Base-by-base conservation (phyloP, 2,329 filamentous ascomycete species). In the Cladosporium sp. region DNA sequence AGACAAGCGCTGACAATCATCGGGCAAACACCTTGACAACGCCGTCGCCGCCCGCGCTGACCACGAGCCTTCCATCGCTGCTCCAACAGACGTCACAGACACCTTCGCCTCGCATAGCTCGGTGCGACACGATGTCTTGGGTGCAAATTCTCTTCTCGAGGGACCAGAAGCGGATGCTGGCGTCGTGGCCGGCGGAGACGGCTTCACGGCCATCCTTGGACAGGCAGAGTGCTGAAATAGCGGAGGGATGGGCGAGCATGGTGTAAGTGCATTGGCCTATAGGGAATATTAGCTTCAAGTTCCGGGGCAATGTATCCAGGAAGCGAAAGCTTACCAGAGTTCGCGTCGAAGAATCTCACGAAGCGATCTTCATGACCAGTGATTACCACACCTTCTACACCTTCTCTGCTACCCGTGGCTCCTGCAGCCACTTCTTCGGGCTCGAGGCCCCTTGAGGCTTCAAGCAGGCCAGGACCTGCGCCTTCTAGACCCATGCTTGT, bases 201-300 rank as follows among this genome's bases (percentile, higher is more conserved):
- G 97, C 89, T 81, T 99, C 95, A 66, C 90, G 89, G 55, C 94
- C 93, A 75, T 98, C 94, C 16, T 94, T 95, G 71, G 92, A 97
- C 23, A 99, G 86, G 0, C 92, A 96, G 5, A 99, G 85, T 29
- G 91, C 90, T 1, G 95, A 96, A 70, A 99, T 97, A 65, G 95
- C 90, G 3, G 93, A 91, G 0, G 95, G 93, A 73, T 99, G 95
- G 6, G 95, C 95, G 67, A 98, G 88, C 95, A 99, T 99, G 74
- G 91, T 96, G 80, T 99, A 99, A 69, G 95, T 98, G 81, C 93
- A 97, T 92, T 99, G 95, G 65, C 95, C 95, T 98, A 70, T 21
- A 68, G 63, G 12, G 8, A 29, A 18, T 26, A 21, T 66, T 29
- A 65, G 67, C 31, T 49, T 56, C 53, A 23, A 37, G 10, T 33